Percentiles rank a stretch among this genome's conserved stretches.
Evolutionary conservation across 371 early-diverging fungal species (phyloP).

Genomic region (Saksenaea vasiformis): DNA sequence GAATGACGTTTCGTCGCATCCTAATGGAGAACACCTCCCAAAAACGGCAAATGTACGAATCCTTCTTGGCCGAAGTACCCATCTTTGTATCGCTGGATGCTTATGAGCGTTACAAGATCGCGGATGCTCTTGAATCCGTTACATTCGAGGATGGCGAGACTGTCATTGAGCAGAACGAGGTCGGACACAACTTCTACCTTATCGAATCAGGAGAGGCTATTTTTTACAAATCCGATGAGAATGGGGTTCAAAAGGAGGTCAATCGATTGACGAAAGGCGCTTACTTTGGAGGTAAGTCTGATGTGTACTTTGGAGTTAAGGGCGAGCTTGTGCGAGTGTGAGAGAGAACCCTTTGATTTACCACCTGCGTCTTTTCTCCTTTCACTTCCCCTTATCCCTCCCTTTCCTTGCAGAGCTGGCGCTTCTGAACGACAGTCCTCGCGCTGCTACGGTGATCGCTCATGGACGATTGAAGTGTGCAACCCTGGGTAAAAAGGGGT

Average conservation of each 20-base stretch:
- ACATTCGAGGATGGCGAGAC: constrained; percentile 75
- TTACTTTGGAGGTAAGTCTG: constrained; percentile 84
- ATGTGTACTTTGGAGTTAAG: not conserved
- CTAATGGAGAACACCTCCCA: constrained; percentile 90
- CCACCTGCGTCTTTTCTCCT: constrained; percentile 6
- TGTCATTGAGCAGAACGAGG: constrained; percentile 85
- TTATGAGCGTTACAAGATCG: constrained; percentile 92
- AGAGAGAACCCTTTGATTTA: not conserved
- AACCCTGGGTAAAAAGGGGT: constrained; percentile 82
- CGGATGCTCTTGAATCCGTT: constrained; percentile 87
- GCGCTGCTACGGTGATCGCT: constrained; percentile 83
- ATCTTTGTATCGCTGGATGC: constrained; percentile 80
- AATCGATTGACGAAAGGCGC: constrained; percentile 78
- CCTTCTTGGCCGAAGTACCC: constrained; percentile 87
- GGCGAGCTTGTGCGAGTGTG: too few species aligned
- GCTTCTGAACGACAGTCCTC: constrained; percentile 80
- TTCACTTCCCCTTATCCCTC: not conserved
- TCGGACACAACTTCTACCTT: constrained; percentile 80
- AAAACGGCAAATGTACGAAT: constrained; percentile 91
- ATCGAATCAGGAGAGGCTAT: constrained; percentile 86
- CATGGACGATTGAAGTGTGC: constrained; percentile 85
- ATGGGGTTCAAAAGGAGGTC: constrained; percentile 48
- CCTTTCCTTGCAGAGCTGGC: constrained; percentile 71
- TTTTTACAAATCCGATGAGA: constrained; percentile 74
- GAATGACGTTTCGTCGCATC: constrained; percentile 90